Conservation (phyloP, 2,329 filamentous ascomycete species). For the Phialophora tarda region DNA sequence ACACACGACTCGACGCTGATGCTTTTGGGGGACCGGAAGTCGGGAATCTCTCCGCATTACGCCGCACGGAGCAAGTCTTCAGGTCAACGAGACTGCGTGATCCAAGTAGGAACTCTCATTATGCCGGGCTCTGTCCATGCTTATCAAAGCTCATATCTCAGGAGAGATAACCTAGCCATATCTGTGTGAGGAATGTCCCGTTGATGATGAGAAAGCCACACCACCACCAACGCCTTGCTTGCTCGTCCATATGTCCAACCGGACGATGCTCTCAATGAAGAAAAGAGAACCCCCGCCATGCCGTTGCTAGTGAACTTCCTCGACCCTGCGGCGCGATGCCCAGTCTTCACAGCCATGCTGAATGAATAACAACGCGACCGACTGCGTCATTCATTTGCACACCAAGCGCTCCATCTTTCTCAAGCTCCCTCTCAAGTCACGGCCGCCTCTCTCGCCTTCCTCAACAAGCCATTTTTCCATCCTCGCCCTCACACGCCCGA, state of each 20-base stretch:
- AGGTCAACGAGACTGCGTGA: neutral
- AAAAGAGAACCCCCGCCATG: neutral
- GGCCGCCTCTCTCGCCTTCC: constrained; percentile 38
- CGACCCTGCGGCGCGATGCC: neutral
- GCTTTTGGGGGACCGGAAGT: neutral
- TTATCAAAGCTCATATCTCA: neutral
- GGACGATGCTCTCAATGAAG: neutral
- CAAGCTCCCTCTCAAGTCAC: constrained; percentile 36
- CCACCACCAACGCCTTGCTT: constrained; percentile 11
- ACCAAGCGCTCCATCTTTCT: constrained; percentile 38
- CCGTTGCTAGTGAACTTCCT: neutral
- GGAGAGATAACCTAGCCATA: neutral
- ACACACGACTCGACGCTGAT: neutral
- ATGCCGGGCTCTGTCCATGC: neutral
- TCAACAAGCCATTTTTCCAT: constrained; percentile 39
- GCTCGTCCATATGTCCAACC: constrained; percentile 1
- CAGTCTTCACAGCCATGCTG: neutral
- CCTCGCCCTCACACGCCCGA: constrained; percentile 31
- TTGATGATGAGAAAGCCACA: neutral
- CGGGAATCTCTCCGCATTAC: neutral
- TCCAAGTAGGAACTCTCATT: neutral
- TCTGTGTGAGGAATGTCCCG: neutral
- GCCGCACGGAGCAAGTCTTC: neutral
- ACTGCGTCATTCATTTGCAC: constrained; percentile 2
- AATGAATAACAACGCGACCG: neutral